phyloP scores from a whole-genome alignment of 2,329 filamentous ascomycete genomes.

The Acrocalymma vagum region DNA sequence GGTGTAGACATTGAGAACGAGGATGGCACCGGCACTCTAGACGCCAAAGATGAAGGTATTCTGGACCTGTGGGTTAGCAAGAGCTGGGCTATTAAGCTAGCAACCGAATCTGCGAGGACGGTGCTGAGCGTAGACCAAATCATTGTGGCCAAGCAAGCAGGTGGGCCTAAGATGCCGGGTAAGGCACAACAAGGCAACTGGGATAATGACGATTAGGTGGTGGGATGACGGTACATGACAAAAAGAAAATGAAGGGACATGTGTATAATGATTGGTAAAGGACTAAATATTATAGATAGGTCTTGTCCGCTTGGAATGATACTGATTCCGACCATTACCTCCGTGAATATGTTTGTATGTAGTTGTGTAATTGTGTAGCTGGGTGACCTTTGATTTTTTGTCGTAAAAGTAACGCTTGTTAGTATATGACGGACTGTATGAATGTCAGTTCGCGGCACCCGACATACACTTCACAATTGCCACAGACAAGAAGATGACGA shows the following conservation, averaged over 20 bases:
- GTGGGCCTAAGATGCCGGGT: slow-evolving; percentile 94
- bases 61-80: slow-evolving; percentile 92
- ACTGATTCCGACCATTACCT: too few species aligned
- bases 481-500: too few species aligned
- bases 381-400: too few species aligned
- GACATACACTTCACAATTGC: too few species aligned
- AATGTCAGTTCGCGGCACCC: too few species aligned
- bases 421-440: too few species aligned
- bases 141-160: slow-evolving; percentile 96
- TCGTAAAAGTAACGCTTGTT: too few species aligned
- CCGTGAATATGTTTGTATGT: too few species aligned
- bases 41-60: slow-evolving; percentile 88
- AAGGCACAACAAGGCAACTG: slow-evolving; percentile 78
- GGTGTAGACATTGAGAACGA: slow-evolving; percentile 95
- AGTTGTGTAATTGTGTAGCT: too few species aligned
- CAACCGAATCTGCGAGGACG: slow-evolving; percentile 92
- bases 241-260: background rate
- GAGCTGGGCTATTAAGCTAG: slow-evolving; percentile 96
- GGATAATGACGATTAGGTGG: slow-evolving; percentile 66
- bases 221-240: background rate
- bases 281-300: slow-evolving; percentile 17
- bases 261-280: slow-evolving; percentile 21
- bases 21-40: slow-evolving; percentile 80
- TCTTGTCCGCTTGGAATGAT: too few species aligned
- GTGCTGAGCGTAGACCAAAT: slow-evolving; percentile 98